A percentile compares a stretch with the other conserved stretches of the same genome.
phyloP scores from a whole-genome alignment of 306 rosid species.

The Neltuma alba region DNA sequence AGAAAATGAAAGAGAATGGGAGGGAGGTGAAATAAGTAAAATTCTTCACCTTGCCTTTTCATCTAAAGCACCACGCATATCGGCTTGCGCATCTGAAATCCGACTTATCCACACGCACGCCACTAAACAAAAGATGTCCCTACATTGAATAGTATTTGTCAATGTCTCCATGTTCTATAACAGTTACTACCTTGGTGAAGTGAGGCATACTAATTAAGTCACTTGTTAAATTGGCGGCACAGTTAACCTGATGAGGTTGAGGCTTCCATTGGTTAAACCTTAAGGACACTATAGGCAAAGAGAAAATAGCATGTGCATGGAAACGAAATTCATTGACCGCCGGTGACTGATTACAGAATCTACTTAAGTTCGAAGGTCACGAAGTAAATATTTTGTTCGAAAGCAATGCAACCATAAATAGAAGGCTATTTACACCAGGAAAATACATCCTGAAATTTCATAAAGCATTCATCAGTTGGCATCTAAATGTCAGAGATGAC shows the following conservation, averaged over 20 bases:
- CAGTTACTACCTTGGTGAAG: background rate
- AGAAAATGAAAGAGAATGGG: background rate
- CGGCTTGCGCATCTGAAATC: background rate
- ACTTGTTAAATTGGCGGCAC: background rate
- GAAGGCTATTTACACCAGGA: conserved; percentile 56
- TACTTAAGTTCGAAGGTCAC: conserved; percentile 38
- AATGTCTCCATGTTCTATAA: background rate
- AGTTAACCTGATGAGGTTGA: background rate
- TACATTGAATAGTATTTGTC: background rate
- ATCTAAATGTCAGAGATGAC: conserved; percentile 35
- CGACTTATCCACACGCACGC: background rate
- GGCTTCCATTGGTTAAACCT: background rate
- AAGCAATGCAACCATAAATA: conserved; percentile 40
- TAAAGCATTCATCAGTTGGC: conserved; percentile 28
- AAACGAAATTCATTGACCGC: conserved; percentile 22
- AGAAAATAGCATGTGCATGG: conserved; percentile 8
- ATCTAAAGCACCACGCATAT: too few relatives aligned
- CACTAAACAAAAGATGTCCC: background rate
- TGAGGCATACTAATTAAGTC: background rate
- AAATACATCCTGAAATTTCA: conserved; percentile 38
- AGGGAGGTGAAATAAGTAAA: background rate
- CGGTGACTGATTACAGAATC: conserved; percentile 31
- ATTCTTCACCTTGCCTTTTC: background rate
- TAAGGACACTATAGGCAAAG: background rate
- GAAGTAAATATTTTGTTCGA: conserved; percentile 33